Evolutionary conservation across 2,329 filamentous ascomycete species (phyloP), one percentile per base, ranked within the genome.

Genomic region (Aspergillus sp.): DNA sequence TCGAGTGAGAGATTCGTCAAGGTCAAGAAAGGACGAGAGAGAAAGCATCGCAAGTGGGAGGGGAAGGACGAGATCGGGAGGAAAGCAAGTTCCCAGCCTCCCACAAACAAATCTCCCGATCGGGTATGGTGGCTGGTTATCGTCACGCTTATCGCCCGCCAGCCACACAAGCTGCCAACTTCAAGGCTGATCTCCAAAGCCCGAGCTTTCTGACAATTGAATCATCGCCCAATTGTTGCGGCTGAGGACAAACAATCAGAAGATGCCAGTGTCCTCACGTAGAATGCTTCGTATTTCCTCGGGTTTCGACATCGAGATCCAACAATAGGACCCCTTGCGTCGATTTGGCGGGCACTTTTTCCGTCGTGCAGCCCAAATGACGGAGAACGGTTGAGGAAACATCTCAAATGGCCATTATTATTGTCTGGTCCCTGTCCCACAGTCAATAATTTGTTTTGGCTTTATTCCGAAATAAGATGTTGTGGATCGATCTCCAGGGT

Each of bases 101-200:
- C 43, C 52, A 54, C 52, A 71, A 75, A 76, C 73, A 76, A 75
- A 75, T 75, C 70, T 76, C 73, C 70, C 62, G 55, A 73, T 71
- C 47, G n/a, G 71, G 73, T 52, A 68, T 65, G 61, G 68, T 56
- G 65, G 64, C 52, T 47, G 59, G 12, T 57, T 68, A 69, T 62
- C 58, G 60, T 60, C 64, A 57, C 58, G 58, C 37, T 48, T 58
- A 57, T 51, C 55, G 60, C 58, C 65, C 65, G 70, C 50, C 59
- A 64, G 61, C 61, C 61, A 62, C 59, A 43, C 31, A 14, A 31
- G 27, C 9, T 9, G 8, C 27, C 8, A 31, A n/a, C 31, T 14
- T 14, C 43, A 45, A 45, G 11, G 21, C 12, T 15, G 35, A 37
- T 37, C 35, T n/a, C 14, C 14, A 37, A 37, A 5, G 35, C 35